A percentile compares a stretch with the other conserved stretches of the same genome.
phyloP scores from a whole-genome alignment of 2,329 filamentous ascomycete species.

The Macrophomina pseudophaseolina region DNA sequence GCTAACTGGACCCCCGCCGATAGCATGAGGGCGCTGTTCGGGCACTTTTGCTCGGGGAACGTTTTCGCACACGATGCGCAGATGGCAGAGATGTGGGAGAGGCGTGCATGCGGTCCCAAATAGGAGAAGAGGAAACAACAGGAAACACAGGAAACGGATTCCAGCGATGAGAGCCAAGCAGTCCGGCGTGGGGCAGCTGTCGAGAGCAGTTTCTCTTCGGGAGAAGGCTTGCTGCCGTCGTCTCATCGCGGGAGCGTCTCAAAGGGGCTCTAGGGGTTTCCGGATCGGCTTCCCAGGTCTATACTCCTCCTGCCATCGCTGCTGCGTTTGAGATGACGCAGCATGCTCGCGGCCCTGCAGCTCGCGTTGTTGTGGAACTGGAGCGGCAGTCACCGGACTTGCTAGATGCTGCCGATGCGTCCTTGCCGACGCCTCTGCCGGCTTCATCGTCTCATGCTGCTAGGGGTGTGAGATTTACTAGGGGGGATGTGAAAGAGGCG shows the following conservation, averaged over 20 bases:
- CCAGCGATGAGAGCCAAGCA: background rate
- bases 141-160: constrained; percentile 9
- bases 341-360: background rate
- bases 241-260: background rate
- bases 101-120: background rate
- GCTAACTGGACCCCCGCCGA: constrained; percentile 66
- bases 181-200: too few species aligned
- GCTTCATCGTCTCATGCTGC: background rate
- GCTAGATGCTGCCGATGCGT: background rate
- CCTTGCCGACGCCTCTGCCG: background rate
- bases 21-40: constrained; percentile 74
- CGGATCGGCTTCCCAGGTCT: background rate
- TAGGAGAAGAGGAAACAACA: constrained; percentile 8
- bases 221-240: background rate
- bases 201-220: background rate
- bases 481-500: background rate
- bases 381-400: background rate
- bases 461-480: background rate
- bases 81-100: constrained; percentile 52
- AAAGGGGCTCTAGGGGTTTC: background rate
- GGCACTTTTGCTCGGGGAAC: constrained; percentile 65
- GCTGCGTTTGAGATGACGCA: background rate
- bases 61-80: constrained; percentile 69
- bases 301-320: background rate
- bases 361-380: too few species aligned